Percentiles rank a stretch among this genome's conserved stretches.
These are phyloP conservation scores for Dioscorea cayenensis DNA, from an alignment of 116 monocot species.

Conservation along the genomic window DNA sequence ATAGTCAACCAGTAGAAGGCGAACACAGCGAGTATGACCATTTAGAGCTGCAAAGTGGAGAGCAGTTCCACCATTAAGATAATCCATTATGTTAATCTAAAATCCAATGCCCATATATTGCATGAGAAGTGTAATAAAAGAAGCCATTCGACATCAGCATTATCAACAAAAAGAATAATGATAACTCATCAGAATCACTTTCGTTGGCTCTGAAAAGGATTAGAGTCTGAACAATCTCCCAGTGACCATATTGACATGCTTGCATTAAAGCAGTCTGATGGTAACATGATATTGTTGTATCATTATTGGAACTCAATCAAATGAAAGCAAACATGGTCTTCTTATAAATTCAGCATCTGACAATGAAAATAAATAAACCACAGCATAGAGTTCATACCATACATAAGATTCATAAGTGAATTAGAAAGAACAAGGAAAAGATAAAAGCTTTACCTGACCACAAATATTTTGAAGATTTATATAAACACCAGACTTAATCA, in stretches of 20 bases:
- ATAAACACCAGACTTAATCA: conserved; percentile 91
- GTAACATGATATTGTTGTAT: not conserved
- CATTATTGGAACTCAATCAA: no score
- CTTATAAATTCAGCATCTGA: no score
- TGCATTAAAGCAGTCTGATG: conserved; percentile 89
- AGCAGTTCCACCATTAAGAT: conserved; percentile 88
- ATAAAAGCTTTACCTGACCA: conserved; percentile 55
- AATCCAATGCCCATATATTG: conserved; percentile 1
- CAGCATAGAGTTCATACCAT: no score
- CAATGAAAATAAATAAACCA: no score
- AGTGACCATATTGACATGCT: conserved; percentile 96
- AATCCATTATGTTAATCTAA: conserved; percentile 92
- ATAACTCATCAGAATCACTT: conserved; percentile 1
- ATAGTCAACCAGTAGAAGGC: conserved; percentile 78
- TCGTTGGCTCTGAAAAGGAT: conserved; percentile 90
- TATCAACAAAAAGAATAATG: not conserved
- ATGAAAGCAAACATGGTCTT: no score
- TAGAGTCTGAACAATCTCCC: conserved; percentile 95
- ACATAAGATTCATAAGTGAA: no score
- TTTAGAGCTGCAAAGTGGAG: no score
- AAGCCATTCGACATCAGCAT: not conserved
- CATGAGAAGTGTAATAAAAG: conserved; percentile 1
- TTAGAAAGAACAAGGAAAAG: not conserved
- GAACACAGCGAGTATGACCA: conserved; percentile 89
- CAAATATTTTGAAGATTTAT: conserved; percentile 76